Evolutionary conservation across 805 yeast genomes (phyloP).

Genomic region (Zygoascus tannicola): DNA sequence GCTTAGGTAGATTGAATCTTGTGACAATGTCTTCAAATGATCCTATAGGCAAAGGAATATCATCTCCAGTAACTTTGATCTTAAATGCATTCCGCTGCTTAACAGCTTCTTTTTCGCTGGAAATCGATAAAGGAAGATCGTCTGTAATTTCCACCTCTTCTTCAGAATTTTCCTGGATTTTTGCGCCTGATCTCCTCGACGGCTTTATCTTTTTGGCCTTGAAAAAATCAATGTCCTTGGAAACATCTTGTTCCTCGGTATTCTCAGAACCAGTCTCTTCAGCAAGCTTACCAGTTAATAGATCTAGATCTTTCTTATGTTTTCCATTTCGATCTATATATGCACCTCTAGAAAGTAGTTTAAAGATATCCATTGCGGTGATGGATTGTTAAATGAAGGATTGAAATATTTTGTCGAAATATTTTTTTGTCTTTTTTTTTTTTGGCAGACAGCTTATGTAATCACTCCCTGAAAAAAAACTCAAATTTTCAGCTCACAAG

Average conservation of each 20-base stretch:
- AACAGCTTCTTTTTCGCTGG: conserved; percentile 49
- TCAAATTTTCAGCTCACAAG: not conserved
- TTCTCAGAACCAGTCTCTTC: not conserved
- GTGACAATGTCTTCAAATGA: conserved; percentile 72
- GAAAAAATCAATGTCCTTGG: conserved; percentile 75
- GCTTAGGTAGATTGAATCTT: conserved; percentile 56
- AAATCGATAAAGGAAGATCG: conserved; percentile 37
- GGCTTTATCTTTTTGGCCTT: conserved; percentile 30
- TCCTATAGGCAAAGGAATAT: conserved; percentile 84
- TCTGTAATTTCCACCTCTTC: conserved; percentile 26
- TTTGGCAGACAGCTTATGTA: not conserved
- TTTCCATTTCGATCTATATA: conserved; percentile 51
- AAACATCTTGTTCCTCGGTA: not conserved
- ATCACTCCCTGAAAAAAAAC: not conserved
- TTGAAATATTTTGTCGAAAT: not conserved
- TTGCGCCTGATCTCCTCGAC: not conserved
- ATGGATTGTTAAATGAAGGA: not conserved
- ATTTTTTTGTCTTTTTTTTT: not conserved
- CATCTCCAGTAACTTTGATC: conserved; percentile 72
- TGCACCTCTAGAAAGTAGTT: conserved; percentile 81
- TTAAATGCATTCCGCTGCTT: conserved; percentile 49
- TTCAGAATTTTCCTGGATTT: conserved; percentile 20
- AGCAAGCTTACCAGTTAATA: conserved; percentile 11
- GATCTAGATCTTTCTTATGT: conserved; percentile 27
- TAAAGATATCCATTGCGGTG: conserved; percentile 70